These are phyloP conservation scores for Baorangia bicolor DNA, from an alignment of 768 basidiomycete species.

Conservation along the genomic window DNA sequence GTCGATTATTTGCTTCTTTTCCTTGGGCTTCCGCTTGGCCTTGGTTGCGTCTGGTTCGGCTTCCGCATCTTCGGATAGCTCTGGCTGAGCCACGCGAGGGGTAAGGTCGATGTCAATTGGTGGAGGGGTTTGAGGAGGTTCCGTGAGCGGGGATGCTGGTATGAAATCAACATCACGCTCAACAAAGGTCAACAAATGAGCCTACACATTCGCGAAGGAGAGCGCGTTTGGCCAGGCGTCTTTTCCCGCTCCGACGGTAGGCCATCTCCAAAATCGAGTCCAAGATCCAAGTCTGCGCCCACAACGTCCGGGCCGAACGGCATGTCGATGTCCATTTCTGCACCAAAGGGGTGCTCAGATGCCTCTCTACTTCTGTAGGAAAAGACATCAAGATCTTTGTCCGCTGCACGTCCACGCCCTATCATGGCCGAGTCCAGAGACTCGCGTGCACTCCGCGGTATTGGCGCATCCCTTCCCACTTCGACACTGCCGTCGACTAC, in stretches of 20 bases:
- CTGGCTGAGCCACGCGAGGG: conserved; percentile 45
- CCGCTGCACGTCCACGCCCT: conserved; percentile 42
- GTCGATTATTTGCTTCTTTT: conserved; percentile 90
- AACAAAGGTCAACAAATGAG: conserved; percentile 7
- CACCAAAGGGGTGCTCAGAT: conserved; percentile 65
- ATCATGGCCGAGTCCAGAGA: conserved; percentile 65
- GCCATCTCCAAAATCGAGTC: conserved; percentile 67
- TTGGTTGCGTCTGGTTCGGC: conserved; percentile 33
- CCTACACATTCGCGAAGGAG: conserved; percentile 70
- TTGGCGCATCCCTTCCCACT: conserved; percentile 70
- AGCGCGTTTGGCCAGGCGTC: conserved; percentile 59
- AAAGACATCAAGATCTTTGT: conserved; percentile 60
- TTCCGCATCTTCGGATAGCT: conserved; percentile 37
- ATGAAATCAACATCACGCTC: conserved; percentile 7
- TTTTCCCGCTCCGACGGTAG: conserved; percentile 45
- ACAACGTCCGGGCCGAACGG: conserved; percentile 50
- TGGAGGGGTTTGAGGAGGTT: conserved; percentile 76
- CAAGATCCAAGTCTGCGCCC: conserved; percentile 62
- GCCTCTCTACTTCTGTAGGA: conserved; percentile 62
- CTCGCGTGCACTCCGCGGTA: conserved; percentile 43
- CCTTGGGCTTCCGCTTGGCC: conserved; percentile 54
- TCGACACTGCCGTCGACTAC: conserved; percentile 61
- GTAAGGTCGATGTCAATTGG: conserved; percentile 51
- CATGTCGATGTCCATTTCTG: conserved; percentile 51
- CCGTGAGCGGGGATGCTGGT: conserved; percentile 73